phyloP scores from a whole-genome alignment of 2,329 filamentous ascomycete species.

The Botrytis porri region DNA sequence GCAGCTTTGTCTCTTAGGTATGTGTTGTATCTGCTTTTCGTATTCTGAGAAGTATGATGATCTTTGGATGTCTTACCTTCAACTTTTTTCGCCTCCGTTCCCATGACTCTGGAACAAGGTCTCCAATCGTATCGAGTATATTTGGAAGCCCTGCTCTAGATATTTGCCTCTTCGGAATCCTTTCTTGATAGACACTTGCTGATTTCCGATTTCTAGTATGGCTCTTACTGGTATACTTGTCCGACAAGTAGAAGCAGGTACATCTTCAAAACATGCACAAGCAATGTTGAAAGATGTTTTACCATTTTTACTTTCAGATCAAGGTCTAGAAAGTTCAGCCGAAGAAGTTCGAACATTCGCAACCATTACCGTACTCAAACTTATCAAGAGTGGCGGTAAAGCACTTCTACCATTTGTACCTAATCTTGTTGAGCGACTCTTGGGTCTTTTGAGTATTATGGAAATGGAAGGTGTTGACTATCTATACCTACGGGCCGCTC shows the following conservation, averaged over 20 bases:
- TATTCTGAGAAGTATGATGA: background rate
- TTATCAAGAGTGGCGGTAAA: slow-evolving; percentile 84
- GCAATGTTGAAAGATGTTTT: slow-evolving; percentile 83
- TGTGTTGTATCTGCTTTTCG: background rate
- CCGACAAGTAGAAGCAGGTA: slow-evolving; percentile 77
- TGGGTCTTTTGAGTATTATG: slow-evolving; percentile 79
- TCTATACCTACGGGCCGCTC: slow-evolving; percentile 80
- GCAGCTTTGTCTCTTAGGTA: slow-evolving; percentile 67
- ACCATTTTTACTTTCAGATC: slow-evolving; percentile 85
- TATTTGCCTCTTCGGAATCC: background rate
- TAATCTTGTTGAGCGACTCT: slow-evolving; percentile 73
- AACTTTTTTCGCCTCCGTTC: background rate
- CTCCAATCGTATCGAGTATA: too few relatives aligned
- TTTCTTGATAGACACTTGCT: background rate
- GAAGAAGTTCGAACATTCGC: slow-evolving; percentile 85
- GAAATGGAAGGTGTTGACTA: slow-evolving; percentile 91
- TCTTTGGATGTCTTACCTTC: background rate
- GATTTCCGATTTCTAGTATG: slow-evolving; percentile 52
- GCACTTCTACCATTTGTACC: slow-evolving; percentile 78
- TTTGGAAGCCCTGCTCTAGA: background rate
- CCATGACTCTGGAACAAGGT: too few relatives aligned
- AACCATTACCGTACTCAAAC: slow-evolving; percentile 77
- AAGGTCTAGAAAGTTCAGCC: slow-evolving; percentile 83
- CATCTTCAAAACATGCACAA: slow-evolving; percentile 64
- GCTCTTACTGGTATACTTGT: slow-evolving; percentile 82